These are phyloP conservation scores for Colletotrichum sansevieriae DNA, from an alignment of 2,329 filamentous ascomycete species.

Conservation along the genomic window DNA sequence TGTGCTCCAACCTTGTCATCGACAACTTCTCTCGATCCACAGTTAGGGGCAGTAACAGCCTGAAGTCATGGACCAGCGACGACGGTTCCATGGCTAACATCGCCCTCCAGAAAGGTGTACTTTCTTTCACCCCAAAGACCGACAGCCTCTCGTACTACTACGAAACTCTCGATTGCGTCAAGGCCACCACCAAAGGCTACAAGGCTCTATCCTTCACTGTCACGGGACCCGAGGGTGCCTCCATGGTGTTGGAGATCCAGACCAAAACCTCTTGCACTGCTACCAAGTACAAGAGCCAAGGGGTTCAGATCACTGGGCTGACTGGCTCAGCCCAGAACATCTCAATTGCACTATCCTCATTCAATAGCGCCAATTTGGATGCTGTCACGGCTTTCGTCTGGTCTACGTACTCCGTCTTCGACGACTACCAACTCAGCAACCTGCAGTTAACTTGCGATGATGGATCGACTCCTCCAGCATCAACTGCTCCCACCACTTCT, in stretches of 20 bases:
- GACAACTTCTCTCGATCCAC: slow-evolving; percentile 51
- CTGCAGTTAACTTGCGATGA: slow-evolving; percentile 26
- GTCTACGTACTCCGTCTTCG: slow-evolving; percentile 32
- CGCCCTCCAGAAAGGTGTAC: slow-evolving; percentile 56
- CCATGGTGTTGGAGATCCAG: slow-evolving; percentile 45
- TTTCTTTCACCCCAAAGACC: slow-evolving; percentile 62
- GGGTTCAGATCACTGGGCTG: slow-evolving; percentile 57
- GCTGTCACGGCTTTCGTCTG: slow-evolving; percentile 34
- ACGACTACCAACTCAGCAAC: slow-evolving; percentile 28
- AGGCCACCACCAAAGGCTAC: slow-evolving; percentile 60
- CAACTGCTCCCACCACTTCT: background rate
- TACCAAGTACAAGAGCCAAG: slow-evolving; percentile 57
- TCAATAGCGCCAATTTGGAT: slow-evolving; percentile 24
- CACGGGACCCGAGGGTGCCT: slow-evolving; percentile 43
- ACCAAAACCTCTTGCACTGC: slow-evolving; percentile 59
- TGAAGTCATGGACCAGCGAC: slow-evolving; percentile 57
- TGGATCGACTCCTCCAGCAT: background rate
- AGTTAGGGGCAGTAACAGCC: slow-evolving; percentile 48
- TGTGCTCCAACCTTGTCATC: slow-evolving; percentile 49
- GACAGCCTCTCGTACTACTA: slow-evolving; percentile 64
- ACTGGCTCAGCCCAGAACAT: slow-evolving; percentile 65
- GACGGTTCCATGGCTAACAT: slow-evolving; percentile 60
- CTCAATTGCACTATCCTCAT: slow-evolving; percentile 60
- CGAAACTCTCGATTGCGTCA: slow-evolving; percentile 63
- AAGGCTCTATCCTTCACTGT: slow-evolving; percentile 54